Evolutionary conservation across 1,284 basidiomycete species (phyloP), one percentile per base, ranked within the genome.

Genomic region (Prillingera fragicola): DNA sequence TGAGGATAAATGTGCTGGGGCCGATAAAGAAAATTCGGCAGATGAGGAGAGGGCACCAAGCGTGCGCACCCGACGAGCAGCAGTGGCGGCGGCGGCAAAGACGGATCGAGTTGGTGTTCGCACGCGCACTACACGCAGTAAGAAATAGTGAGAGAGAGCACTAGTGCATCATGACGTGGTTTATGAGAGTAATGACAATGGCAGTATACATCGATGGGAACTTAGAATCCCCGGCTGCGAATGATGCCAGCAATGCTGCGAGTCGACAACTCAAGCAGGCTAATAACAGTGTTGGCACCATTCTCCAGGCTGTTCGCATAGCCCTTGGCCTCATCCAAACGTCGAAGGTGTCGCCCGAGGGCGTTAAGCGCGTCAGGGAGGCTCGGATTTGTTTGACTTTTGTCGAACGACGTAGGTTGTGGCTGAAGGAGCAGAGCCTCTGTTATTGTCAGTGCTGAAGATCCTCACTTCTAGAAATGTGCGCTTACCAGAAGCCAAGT

Each of bases 391-490:
- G 37, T 17, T 18, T 18, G 19, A 8, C 24, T 13, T 12, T 28
- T 23, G 10, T 28, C 21, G 8, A 19, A 17, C 15, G 27, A 21
- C 8, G 28, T n/a, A 10, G 60, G 56, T 34, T 52, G 53, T 2
- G 67, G 57, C 47, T 64, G 57, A 8, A 69, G 54, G 6, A 69
- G 58, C 23, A 53, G 53, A 0, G 63, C 57, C 53, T 67, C 65
- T 65, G 49, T 4, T 4, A 32, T 17, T 29, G 19, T 24, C 32
- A 27, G 29, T 19, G 17, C 7, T 5, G 4, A 23, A 17, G 19
- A 29, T 24, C 13, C 14, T 21, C 31, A 3, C 4, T 33, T 15
- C 14, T 14, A 7, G 1, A 2, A 46, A n/a, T n/a, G n/a, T n/a
- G n/a, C n/a, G 56, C 57, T 52, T 48, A 59, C 63, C 63, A 17